These are phyloP conservation scores for Selaginella tamariscina DNA, from an alignment of 75 land plant species.

Conservation along the genomic window DNA sequence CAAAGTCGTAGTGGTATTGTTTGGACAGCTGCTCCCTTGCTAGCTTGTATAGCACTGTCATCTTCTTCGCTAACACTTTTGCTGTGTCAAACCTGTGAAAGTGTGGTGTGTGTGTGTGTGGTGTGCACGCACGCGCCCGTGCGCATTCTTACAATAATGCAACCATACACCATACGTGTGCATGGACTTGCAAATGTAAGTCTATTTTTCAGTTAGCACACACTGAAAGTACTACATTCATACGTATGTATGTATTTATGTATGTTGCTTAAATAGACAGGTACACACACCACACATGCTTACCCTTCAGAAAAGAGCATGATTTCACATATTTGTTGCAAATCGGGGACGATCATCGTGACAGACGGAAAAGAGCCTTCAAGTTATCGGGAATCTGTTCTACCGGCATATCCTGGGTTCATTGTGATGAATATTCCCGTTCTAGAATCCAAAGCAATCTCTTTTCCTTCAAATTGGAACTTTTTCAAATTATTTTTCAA, in stretches of 20 bases:
- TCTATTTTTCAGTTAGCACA: too few relatives aligned
- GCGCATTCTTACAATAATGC: too few relatives aligned
- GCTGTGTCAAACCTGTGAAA: conserved; percentile 28
- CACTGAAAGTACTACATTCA: not conserved
- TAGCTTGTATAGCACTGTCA: conserved; percentile 30
- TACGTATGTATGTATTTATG: too few relatives aligned
- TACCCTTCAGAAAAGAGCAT: conserved; percentile 37
- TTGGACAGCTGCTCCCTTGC: conserved; percentile 31
- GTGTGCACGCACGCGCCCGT: too few relatives aligned
- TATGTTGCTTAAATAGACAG: too few relatives aligned
- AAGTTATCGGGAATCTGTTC: conserved; percentile 7
- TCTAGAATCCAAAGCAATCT: conserved; percentile 1
- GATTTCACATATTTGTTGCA: conserved; percentile 32
- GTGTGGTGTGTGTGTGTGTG: too few relatives aligned
- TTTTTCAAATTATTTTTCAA: conserved; percentile 2
- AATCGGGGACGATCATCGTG: conserved; percentile 8
- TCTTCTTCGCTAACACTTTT: conserved; percentile 27
- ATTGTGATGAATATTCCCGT: not conserved
- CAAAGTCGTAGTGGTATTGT: conserved; percentile 34
- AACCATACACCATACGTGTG: too few relatives aligned
- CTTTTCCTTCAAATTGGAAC: conserved; percentile 12
- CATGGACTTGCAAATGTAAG: too few relatives aligned
- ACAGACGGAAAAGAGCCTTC: conserved; percentile 7
- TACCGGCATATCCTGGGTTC: conserved; percentile 10
- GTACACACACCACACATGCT: too few relatives aligned